These are phyloP conservation scores for Aspergillus saccharolyticus DNA, from an alignment of 495 filamentous ascomycete genomes.

Conservation along the genomic window DNA sequence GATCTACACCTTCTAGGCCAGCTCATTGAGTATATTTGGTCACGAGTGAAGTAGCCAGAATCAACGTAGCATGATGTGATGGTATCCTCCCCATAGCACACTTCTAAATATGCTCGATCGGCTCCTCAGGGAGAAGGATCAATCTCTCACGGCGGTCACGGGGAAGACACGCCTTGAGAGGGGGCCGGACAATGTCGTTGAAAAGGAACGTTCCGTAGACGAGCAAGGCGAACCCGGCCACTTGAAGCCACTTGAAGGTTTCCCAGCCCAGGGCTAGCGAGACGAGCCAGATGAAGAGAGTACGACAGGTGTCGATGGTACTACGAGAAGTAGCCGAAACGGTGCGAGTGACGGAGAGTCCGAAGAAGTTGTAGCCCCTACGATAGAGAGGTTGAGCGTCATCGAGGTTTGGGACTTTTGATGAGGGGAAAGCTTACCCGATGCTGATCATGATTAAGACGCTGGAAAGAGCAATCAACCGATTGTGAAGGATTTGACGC, in stretches of 20 bases:
- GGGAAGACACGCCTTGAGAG: constrained; percentile 57
- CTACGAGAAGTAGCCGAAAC: constrained; percentile 89
- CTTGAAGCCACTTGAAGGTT: constrained; percentile 95
- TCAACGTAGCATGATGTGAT: no score
- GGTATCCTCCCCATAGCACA: no score
- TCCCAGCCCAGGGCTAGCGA: constrained; percentile 94
- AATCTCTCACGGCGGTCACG: constrained; percentile 34
- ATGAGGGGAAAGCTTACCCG: constrained; percentile 56
- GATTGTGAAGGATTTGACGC: constrained; percentile 65
- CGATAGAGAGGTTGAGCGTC: constrained; percentile 6
- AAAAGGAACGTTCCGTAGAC: constrained; percentile 98
- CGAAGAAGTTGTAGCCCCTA: constrained; percentile 98
- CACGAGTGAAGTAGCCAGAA: no score
- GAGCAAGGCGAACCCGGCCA: constrained; percentile 77
- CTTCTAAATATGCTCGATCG: constrained; percentile 65
- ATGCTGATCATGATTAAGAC: constrained; percentile 95
- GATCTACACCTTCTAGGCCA: neutral
- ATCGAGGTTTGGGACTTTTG: neutral
- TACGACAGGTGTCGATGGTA: constrained; percentile 95
- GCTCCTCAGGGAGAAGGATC: constrained; percentile 76
- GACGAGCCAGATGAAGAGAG: constrained; percentile 97
- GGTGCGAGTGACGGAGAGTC: constrained; percentile 79
- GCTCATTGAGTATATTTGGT: neutral
- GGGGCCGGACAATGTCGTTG: constrained; percentile 85
- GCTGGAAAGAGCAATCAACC: constrained; percentile 65